These are phyloP conservation scores for Talaromyces adpressus DNA, from an alignment of 495 filamentous ascomycete genomes.

Conservation along the genomic window DNA sequence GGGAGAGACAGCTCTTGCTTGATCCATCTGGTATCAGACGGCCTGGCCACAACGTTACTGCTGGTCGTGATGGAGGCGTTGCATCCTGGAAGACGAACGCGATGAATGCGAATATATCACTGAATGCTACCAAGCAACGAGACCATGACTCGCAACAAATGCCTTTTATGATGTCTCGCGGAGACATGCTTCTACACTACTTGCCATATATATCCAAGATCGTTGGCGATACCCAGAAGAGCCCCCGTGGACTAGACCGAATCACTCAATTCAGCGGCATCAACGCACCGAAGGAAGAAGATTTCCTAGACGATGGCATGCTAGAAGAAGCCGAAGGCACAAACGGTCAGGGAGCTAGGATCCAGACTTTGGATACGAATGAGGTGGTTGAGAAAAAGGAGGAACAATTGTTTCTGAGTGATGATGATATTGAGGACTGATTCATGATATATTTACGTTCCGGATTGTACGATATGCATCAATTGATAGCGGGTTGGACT, in stretches of 20 bases:
- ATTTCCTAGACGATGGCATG: slow-evolving; percentile 33
- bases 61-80: slow-evolving; percentile 14
- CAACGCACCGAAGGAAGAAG: slow-evolving; percentile 12
- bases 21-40: slow-evolving; percentile 16
- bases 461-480: not conserved
- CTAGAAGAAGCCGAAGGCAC: slow-evolving; percentile 41
- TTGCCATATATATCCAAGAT: slow-evolving; percentile 80
- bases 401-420: slow-evolving; percentile 69
- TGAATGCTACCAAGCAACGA: slow-evolving; percentile 18
- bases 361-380: slow-evolving; percentile 29
- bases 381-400: slow-evolving; percentile 32
- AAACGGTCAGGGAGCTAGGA: slow-evolving; percentile 10
- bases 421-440: slow-evolving; percentile 95
- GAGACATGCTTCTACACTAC: slow-evolving; percentile 72
- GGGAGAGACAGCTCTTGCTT: slow-evolving; percentile 39
- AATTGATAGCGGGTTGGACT: not conserved
- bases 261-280: slow-evolving; percentile 62
- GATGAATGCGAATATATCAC: slow-evolving; percentile 11
- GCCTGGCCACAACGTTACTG: slow-evolving; percentile 15
- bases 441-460: slow-evolving; percentile 5
- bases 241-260: slow-evolving; percentile 42
- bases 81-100: slow-evolving; percentile 29
- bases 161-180: slow-evolving; percentile 47
- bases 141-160: slow-evolving; percentile 38
- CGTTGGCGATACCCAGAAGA: slow-evolving; percentile 19